phyloP scores from a whole-genome alignment of 139 green algal genomes.

The Haematococcus lacustris region DNA sequence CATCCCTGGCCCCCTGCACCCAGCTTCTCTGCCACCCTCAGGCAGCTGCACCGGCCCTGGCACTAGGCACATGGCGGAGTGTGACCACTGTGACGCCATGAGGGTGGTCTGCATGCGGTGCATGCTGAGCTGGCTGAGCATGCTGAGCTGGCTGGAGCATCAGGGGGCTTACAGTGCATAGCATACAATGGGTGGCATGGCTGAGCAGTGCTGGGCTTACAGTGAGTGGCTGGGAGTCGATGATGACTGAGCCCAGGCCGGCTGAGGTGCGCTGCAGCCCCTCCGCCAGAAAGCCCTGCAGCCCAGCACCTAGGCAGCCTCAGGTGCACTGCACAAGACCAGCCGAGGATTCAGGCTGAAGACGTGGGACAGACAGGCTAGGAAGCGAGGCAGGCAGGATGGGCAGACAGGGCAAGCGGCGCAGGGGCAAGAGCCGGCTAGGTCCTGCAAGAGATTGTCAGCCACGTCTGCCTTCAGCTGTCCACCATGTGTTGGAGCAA shows the following conservation, averaged over 20 bases:
- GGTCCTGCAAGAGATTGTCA: not conserved
- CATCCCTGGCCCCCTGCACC: not conserved
- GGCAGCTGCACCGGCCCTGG: not conserved
- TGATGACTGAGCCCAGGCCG: conserved; percentile 85
- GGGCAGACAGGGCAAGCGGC: not conserved
- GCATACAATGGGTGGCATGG: not conserved
- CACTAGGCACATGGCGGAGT: not conserved
- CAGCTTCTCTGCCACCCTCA: not conserved
- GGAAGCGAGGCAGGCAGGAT: not conserved
- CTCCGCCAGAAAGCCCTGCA: conserved; percentile 85
- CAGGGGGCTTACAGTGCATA: no score
- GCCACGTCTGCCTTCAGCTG: not conserved
- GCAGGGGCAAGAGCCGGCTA: not conserved
- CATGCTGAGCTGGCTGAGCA: not conserved
- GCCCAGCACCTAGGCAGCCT: not conserved
- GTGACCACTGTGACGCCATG: not conserved
- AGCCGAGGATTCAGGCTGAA: not conserved
- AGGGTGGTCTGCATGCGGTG: not conserved
- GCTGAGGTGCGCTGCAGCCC: conserved; percentile 77
- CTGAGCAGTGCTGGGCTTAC: not conserved
- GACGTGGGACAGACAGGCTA: not conserved
- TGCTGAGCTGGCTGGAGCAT: not conserved
- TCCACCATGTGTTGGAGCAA: not conserved
- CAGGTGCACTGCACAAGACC: not conserved
- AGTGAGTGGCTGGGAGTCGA: conserved; percentile 93